Evolutionary conservation across 139 green algal species (phyloP), one percentile per base, ranked within the genome.

Genomic region (Astrephomene gubernaculifera): DNA sequence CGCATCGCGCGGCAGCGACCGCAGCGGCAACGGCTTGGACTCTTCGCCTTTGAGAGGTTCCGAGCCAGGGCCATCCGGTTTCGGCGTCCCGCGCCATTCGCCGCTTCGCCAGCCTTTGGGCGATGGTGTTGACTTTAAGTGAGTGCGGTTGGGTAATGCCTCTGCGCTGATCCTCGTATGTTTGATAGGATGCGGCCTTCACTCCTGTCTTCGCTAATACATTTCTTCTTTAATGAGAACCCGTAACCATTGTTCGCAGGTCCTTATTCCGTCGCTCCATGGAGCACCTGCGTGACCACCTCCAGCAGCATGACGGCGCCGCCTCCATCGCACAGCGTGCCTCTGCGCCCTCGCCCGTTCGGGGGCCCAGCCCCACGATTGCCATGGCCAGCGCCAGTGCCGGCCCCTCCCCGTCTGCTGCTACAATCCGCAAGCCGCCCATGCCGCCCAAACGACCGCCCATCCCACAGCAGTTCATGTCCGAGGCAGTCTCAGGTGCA

Each of bases 231-330:
- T n/a, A 33, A 19, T 65, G 57, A 65, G 5, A 19, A 8, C 57
- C 21, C 57, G 57, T n/a, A 25, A 65, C 21, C 57, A 19, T n/a
- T 70, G n/a, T 24, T n/a, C 63, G n/a, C 75, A 83, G 75, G 75
- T 71, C 78, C 6, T 43, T 84, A 27, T 84, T 84, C 64, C 78
- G 78, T 63, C 78, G 78, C 31, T 84, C 78, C 31, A 84, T 84
- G 36, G 78, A 84, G 43, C 78, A 84, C 63, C 44, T 84, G 43
- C 78, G 78, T 21, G 78, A 10, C 31, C 44, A 71, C 43, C 61
- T 84, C 43, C 61, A 8, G 21, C 29, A 8, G 12, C 10, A 52
- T 2, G 41, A 27, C 5, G 9, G 14, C 41, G 2, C 2, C 70
- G 43, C 27, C 29, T 0, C 27, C 27, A n/a, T 24, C 57, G 17